Conservation (phyloP, 179 eudicot species). For the Beta macrorhiza region DNA sequence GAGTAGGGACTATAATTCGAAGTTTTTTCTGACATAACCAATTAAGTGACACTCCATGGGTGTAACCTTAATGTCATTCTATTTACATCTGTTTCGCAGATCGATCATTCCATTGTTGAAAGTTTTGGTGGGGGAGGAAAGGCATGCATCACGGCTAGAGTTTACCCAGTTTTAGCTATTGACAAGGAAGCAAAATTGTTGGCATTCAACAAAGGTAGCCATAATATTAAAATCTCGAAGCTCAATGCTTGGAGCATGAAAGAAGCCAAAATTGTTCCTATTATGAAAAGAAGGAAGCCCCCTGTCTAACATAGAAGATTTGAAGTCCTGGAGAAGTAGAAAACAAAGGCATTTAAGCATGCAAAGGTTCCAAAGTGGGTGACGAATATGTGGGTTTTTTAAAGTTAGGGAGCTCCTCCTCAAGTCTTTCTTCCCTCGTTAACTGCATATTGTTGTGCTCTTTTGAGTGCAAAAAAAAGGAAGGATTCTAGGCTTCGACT, state of each 20-base stretch:
- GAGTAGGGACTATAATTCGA: not conserved
- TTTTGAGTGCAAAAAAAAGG: no score
- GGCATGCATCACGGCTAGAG: constrained; percentile 39
- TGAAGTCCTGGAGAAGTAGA: not conserved
- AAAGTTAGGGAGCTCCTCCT: no score
- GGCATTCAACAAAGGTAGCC: constrained; percentile 36
- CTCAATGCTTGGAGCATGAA: constrained; percentile 56
- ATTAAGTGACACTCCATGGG: not conserved
- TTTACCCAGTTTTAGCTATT: constrained; percentile 34
- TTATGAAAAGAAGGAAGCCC: constrained; percentile 28
- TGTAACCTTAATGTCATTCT: not conserved
- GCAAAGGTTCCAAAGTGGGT: not conserved
- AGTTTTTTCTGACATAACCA: not conserved
- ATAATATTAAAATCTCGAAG: constrained; percentile 26
- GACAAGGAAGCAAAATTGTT: constrained; percentile 28
- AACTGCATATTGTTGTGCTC: no score
- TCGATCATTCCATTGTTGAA: constrained; percentile 39
- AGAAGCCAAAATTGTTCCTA: constrained; percentile 29
- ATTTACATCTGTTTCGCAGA: constrained; percentile 14
- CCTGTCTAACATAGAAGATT: constrained; percentile 1
- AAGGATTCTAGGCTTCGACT: no score
- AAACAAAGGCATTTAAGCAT: not conserved
- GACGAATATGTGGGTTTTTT: no score
- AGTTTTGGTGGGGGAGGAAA: constrained; percentile 42
- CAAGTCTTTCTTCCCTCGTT: no score